Percentiles rank a stretch among this genome's conserved stretches.
Conservation (phyloP, 2,329 filamentous ascomycete genomes). For the Arthrinium puccinioides region DNA sequence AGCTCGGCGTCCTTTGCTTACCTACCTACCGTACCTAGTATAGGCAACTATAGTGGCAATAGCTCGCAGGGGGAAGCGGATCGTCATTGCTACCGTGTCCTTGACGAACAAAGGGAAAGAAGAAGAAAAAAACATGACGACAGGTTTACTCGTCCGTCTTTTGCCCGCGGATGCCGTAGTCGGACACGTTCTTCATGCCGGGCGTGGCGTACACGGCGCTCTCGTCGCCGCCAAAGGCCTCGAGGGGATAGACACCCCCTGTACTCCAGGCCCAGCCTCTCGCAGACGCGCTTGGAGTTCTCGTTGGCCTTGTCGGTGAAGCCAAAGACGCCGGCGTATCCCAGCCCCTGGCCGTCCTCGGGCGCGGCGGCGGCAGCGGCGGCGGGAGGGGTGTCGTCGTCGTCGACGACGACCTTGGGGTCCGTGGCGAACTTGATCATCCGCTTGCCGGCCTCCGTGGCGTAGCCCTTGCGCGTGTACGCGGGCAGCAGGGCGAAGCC, state of each 20-base stretch:
- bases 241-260: constrained; percentile 1
- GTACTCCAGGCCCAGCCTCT: not conserved
- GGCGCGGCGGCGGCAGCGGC: not conserved
- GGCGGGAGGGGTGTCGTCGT: no score
- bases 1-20: no score
- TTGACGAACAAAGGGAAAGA: no score
- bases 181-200: not conserved
- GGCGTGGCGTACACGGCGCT: constrained; percentile 1
- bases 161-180: not conserved
- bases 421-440: not conserved
- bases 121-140: no score
- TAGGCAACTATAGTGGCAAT: no score
- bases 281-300: not conserved
- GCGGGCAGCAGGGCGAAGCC: constrained; percentile 1
- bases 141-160: not conserved
- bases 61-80: no score
- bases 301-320: not conserved
- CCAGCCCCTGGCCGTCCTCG: not conserved
- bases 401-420: no score
- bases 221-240: not conserved
- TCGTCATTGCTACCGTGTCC: no score
- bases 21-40: no score
- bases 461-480: not conserved
- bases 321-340: not conserved
- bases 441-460: not conserved